Evolutionary conservation across 345 rosid species (phyloP).

Genomic region (Melaleuca alternifolia): DNA sequence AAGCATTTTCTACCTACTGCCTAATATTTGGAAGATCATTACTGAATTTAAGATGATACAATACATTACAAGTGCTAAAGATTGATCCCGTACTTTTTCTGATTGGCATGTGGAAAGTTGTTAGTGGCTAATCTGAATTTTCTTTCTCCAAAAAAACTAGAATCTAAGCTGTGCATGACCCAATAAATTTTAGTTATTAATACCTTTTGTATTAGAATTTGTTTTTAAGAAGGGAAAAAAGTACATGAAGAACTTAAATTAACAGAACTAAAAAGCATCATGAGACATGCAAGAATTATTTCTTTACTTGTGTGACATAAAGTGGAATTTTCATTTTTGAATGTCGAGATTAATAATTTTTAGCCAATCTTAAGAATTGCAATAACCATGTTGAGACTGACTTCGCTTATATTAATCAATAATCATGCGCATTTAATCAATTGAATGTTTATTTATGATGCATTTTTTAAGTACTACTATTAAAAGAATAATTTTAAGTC

Average conservation of each 20-base stretch:
- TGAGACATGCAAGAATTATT: neutral
- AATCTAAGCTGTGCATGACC: neutral
- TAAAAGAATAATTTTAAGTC: neutral
- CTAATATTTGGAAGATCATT: neutral
- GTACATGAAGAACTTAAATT: neutral
- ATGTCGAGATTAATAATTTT: neutral
- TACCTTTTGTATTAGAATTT: neutral
- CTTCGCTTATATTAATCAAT: neutral
- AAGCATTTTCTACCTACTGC: neutral
- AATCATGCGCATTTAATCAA: neutral
- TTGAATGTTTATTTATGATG: neutral
- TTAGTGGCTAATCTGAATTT: neutral
- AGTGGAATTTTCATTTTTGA: neutral
- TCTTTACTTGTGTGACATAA: neutral
- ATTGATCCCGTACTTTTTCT: neutral
- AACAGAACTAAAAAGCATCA: neutral
- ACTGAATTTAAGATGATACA: neutral
- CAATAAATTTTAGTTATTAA: neutral
- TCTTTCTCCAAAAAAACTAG: neutral
- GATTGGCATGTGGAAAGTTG: neutral
- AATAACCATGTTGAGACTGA: neutral
- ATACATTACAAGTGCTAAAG: neutral
- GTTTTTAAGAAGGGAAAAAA: neutral
- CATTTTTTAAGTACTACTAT: neutral
- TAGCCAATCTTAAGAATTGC: neutral